Evolutionary conservation across 345 rosid species (phyloP).

Genomic region (Eucalyptus pauciflora): DNA sequence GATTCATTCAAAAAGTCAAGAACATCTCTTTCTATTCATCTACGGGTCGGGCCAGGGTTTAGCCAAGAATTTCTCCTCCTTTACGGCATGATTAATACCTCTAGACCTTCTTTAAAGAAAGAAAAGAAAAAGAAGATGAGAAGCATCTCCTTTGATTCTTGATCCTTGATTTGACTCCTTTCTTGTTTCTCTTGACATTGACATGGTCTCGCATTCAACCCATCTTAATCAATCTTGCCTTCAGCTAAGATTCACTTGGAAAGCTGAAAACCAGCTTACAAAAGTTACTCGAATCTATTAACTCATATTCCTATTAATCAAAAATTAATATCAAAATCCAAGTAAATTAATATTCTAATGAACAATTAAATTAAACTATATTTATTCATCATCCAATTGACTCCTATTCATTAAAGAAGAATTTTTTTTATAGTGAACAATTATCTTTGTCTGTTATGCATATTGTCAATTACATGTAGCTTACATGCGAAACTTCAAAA

Average conservation of each 20-base stretch:
- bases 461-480: too few species aligned
- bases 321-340: not conserved
- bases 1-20: not conserved
- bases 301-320: too few species aligned
- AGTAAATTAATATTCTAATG: too few species aligned
- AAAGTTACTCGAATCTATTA: not conserved
- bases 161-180: not conserved
- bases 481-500: not conserved
- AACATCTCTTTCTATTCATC: not conserved
- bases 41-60: not conserved
- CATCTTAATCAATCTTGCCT: not conserved
- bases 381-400: too few species aligned
- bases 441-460: too few species aligned
- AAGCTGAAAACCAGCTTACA: too few species aligned
- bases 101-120: not conserved
- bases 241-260: not conserved
- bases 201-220: not conserved
- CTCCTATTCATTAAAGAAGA: too few species aligned
- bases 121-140: not conserved
- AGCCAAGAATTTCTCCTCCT: not conserved
- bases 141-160: not conserved
- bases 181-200: not conserved
- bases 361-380: too few species aligned
- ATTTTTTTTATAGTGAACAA: too few species aligned
- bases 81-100: rapidly evolving